Base-by-base conservation (phyloP, 208 protist genomes). In the Crithidia brevicula region DNA sequence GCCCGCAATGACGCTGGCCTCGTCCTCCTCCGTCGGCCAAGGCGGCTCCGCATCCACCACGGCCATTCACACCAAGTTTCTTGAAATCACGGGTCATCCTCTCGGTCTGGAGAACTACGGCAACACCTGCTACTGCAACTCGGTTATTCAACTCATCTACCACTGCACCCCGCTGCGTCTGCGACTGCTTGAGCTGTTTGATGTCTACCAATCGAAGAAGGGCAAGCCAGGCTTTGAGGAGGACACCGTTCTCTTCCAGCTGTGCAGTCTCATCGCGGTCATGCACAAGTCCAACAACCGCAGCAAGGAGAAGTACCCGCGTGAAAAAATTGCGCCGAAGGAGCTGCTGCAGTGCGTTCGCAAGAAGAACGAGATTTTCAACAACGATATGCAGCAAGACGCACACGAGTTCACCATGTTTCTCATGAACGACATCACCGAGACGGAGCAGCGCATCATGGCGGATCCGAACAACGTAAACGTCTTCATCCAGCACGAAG, bases 71-170 rank as follows among this genome's bases (percentile, higher is more conserved):
- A 77, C 69, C 2, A 81, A 84, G 23, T 93, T 89, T 45, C 72
- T 93, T 28, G 86, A 90, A 64, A 93, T 93, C 64, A 85, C 77
- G 38, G 83, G 87, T 18, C 72, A 91, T 53, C 85, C 85, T 28
- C 61, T 93, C 27, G 93, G 91, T 7, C 63, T 97, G 11, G 88
- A 95, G 72, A 97, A 97, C 79, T 95, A 91, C 58, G 91, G 91
- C 38, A 96, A 95, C 76, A 96, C 88, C 11, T 97, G 93, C 73
- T 97, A 96, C 79, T 84, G 80, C 70, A 97, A 96, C 77, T 82
- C 87, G 2, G 91, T 96, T 4, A 67, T 97, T 25, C 93, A 97
- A 72, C 80, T 94, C 9, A 80, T 97, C 38, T 97, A 96, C 69
- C 91, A 92, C 74, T 97, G 93, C 73, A 73, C 85, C 10, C 88